Conservation (phyloP, 192 early-diverging fungal genomes). For the Coemansia sp. region DNA sequence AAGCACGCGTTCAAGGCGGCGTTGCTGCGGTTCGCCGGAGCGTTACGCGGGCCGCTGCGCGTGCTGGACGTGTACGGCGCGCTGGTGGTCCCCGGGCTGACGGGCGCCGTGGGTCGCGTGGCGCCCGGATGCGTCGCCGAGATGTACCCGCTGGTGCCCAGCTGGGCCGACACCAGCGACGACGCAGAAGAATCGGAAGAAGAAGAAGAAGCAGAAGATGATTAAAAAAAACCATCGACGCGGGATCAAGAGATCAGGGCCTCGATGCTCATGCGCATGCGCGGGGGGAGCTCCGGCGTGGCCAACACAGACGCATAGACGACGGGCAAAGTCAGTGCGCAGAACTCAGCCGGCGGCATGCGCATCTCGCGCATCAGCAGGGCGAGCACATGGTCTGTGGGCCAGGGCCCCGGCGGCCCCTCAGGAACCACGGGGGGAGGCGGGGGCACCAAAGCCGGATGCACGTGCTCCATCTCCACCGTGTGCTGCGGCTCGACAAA, state of each 20-base stretch:
- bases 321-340: constrained; percentile 33
- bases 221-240: not conserved
- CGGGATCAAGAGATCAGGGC: constrained; percentile 17
- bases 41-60: constrained; percentile 6
- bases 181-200: not conserved
- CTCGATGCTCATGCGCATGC: constrained; percentile 38
- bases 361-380: constrained; percentile 36
- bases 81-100: constrained; percentile 16
- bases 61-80: constrained; percentile 31
- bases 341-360: constrained; percentile 32
- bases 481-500: constrained; percentile 10
- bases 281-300: constrained; percentile 11
- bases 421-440: not conserved
- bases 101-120: constrained; percentile 5
- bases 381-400: constrained; percentile 22
- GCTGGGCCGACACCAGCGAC: constrained; percentile 11
- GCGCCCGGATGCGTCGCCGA: constrained; percentile 12
- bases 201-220: not conserved
- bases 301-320: constrained; percentile 28
- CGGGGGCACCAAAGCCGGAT: not conserved
- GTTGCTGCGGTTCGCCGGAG: constrained; percentile 10
- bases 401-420: constrained; percentile 20
- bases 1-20: constrained; percentile 22
- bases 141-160: constrained; percentile 22
- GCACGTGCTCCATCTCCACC: constrained; percentile 1